A percentile compares a stretch with the other conserved stretches of the same genome.
These are phyloP conservation scores for Claviceps sp. DNA, from an alignment of 2,329 filamentous ascomycete genomes.

Conservation along the genomic window DNA sequence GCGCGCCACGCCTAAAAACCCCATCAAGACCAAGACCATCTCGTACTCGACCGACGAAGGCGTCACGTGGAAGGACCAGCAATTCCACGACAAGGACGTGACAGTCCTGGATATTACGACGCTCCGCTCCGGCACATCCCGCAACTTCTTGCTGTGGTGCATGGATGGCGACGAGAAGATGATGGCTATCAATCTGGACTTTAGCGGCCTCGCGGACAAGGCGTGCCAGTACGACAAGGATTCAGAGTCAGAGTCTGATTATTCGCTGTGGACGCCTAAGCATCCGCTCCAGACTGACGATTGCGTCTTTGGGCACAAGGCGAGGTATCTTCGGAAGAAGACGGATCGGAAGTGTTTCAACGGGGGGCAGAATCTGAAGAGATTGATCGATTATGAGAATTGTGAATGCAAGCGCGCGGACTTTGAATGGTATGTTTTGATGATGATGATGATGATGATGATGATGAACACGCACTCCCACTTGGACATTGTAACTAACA, in stretches of 20 bases:
- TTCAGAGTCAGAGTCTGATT: constrained; percentile 43
- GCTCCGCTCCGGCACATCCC: constrained; percentile 74
- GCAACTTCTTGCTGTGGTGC: constrained; percentile 88
- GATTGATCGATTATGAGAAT: constrained; percentile 60
- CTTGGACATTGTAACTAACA: background rate
- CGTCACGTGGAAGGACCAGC: constrained; percentile 59
- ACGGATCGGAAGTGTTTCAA: constrained; percentile 71
- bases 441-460: background rate
- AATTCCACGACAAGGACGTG: constrained; percentile 61
- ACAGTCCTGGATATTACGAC: constrained; percentile 72
- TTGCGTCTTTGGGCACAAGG: constrained; percentile 85
- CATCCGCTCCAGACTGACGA: constrained; percentile 67
- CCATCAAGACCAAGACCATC: constrained; percentile 52
- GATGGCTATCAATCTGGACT: constrained; percentile 76
- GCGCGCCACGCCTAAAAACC: constrained; percentile 52
- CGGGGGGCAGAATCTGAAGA: constrained; percentile 50
- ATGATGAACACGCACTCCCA: too few relatives aligned
- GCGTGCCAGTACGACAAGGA: constrained; percentile 58
- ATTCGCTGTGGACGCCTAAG: constrained; percentile 74
- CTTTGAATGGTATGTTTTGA: constrained; percentile 64
- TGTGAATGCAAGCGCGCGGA: constrained; percentile 76
- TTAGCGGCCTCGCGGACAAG: constrained; percentile 62
- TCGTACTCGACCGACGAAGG: constrained; percentile 76
- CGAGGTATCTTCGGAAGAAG: constrained; percentile 85
- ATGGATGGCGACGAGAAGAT: constrained; percentile 41